Evolutionary conservation across 768 basidiomycete species (phyloP).

Genomic region (Sporobolomyces roseus): DNA sequence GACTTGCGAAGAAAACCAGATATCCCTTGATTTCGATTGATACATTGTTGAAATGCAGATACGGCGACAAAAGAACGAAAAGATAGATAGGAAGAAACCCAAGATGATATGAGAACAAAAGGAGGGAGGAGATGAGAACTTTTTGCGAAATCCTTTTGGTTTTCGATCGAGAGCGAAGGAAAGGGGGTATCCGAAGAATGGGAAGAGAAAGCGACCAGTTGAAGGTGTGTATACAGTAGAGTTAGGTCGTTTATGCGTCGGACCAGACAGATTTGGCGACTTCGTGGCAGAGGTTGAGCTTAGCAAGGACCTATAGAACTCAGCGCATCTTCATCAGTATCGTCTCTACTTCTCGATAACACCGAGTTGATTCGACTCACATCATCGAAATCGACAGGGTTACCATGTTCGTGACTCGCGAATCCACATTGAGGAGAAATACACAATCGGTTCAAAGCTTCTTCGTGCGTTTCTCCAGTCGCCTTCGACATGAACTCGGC

Average conservation of each 20-base stretch:
- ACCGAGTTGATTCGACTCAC: too few species aligned
- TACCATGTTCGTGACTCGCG: constrained; percentile 55
- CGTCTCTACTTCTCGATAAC: too few species aligned
- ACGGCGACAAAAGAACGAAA: too few species aligned
- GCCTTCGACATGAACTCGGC: constrained; percentile 56
- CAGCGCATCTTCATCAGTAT: neutral
- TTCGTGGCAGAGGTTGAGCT: constrained; percentile 30
- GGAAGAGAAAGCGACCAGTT: too few species aligned
- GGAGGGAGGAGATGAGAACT: neutral
- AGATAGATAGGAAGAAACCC: too few species aligned
- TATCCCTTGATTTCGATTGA: too few species aligned
- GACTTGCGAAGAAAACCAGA: too few species aligned
- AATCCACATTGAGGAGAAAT: constrained; percentile 66
- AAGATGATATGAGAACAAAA: neutral
- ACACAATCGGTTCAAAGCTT: constrained; percentile 55
- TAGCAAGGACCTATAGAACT: constrained; percentile 28
- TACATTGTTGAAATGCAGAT: constrained; percentile 27
- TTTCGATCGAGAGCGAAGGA: too few species aligned
- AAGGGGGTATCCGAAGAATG: too few species aligned
- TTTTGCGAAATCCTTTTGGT: too few species aligned
- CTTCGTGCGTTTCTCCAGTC: constrained; percentile 53
- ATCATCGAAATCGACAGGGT: constrained; percentile 57
- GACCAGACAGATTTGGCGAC: constrained; percentile 24
- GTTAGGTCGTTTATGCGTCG: constrained; percentile 16
- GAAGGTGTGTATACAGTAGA: neutral